Base-by-base conservation (phyloP, 768 basidiomycete species). In the Termitomyces sp. region DNA sequence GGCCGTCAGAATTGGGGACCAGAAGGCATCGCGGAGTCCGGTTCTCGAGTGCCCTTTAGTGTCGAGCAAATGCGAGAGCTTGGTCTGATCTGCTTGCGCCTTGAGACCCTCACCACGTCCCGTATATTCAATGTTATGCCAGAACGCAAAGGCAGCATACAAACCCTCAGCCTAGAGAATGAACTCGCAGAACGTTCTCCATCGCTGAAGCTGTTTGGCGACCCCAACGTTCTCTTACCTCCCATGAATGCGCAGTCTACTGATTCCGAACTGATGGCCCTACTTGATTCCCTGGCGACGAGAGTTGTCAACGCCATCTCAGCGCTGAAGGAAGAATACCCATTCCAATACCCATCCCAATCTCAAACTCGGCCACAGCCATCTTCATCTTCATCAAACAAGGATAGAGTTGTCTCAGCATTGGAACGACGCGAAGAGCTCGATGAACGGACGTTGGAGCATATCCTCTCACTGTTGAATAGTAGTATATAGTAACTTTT, bases 51-150 rank as follows among this genome's bases (percentile, higher is more conserved):
- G n/a, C 82, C 81, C 61, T 87, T 87, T 74, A 84, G 78, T 59
- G 78, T 90, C n/a, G 80, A 80, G 14, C 88, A 92, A 68, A 85
- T 93, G 66, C 81, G 81, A 50, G 82, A 88, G 58, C 72, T 98
- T 46, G 89, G 86, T 0, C 64, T 83, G 61, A 68, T 95, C 12
- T 87, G 89, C 65, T 73, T 95, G 24, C 83, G 93, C 4, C 76
- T 94, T 31, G 94, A 98, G 71, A 83, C 88, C 3, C 77, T 94
- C 27, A 79, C 87, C 3, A 80, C 84, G 4, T 75, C 72, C 0
- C 81, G 87, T 4, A 72, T 87, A 13, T 88, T 89, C 72, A 77
- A 78, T 20, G 67, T 79, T 3, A 62, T 70, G 16, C 67, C 76
- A 12, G 73, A 71, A 53, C 73, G 78, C 53, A 83, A 81, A 65